Percentiles rank a stretch among this genome's conserved stretches.
These are phyloP conservation scores for Chaetomium sp. DNA, from an alignment of 2,329 filamentous ascomycete genomes.

Conservation along the genomic window DNA sequence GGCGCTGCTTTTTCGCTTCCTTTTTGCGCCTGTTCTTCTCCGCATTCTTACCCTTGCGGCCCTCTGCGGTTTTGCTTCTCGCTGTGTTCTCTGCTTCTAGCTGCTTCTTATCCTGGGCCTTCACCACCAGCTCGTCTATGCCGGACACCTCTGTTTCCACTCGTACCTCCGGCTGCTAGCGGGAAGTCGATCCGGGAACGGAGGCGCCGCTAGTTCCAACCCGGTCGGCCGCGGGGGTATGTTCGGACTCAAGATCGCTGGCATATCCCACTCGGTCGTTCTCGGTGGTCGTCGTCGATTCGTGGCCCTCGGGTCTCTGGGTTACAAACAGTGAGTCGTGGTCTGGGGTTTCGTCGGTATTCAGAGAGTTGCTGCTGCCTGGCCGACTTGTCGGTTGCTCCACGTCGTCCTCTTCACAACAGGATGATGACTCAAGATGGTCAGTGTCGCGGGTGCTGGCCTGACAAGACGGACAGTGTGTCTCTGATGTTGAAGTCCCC, in stretches of 20 bases:
- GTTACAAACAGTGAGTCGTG: neutral
- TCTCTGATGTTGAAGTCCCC: neutral
- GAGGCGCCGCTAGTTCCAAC: neutral
- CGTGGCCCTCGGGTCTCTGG: neutral
- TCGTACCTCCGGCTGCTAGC: neutral
- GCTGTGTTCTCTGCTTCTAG: neutral
- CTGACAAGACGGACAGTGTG: neutral
- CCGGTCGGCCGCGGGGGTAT: neutral
- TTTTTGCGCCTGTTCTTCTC: conserved; percentile 6
- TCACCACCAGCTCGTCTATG: neutral
- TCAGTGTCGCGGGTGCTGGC: neutral
- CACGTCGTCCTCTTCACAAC: neutral
- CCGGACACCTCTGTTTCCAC: neutral
- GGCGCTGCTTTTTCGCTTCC: neutral
- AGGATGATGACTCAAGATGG: neutral
- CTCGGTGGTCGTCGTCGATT: neutral
- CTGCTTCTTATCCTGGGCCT: neutral
- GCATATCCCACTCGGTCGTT: neutral
- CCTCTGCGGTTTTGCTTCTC: neutral
- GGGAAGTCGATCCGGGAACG: neutral
- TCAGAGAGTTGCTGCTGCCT: neutral
- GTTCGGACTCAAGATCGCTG: neutral
- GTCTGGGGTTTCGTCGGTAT: neutral
- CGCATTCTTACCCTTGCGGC: neutral
- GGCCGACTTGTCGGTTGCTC: neutral